Base-by-base conservation (phyloP, 1,139 yeast species). In the Suhomyces choctaworum region DNA sequence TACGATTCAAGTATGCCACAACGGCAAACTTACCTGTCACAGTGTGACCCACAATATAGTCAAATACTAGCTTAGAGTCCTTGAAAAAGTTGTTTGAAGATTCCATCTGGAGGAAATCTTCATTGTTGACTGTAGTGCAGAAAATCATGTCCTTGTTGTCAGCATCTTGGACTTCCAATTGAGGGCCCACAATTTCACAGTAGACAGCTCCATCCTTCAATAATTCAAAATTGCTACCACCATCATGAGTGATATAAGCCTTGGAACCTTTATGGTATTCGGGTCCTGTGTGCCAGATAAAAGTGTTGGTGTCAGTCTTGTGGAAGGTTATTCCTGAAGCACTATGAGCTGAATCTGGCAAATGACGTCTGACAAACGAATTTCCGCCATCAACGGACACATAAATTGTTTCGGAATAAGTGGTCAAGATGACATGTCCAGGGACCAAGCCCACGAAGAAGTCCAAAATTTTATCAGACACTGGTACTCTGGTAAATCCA, bases 261-360 rank as follows among this genome's bases (percentile, higher is more conserved):
- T 68, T 70, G 1, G 73, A 56, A 3, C 62, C 56, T 34, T 62
- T 66, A 7, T 64, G 52, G 13, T 60, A 52, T 7, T 69, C 74
- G 56, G 95, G 85, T 16, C 72, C 69, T 2, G 92, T 87, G 48
- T 78, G 76, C 74, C 84, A 83, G 16, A 90, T 79, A 44, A 87
- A 76, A 56, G 78, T 72, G n/a, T 73, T 59, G 1, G 75, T 50
- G 38, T 78, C 68, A 1, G 58, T 60, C 23, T 79, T 77, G 55
- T 80, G 82, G 70, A 82, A 90, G 11, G 75, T 64, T 42, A 81
- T 60, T 27, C 66, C 50, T 16, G 58, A 54, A 35, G 66, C 61
- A 1, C 30, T 36, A 3, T 32, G 31, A 12, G 40, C 32, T 21
- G 66, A 62, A 4, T 73, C 52, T 3, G 97, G 96, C 0, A 79